phyloP scores from a whole-genome alignment of 2,329 filamentous ascomycete genomes.

The Nannizziopsis arthrosporioides region DNA sequence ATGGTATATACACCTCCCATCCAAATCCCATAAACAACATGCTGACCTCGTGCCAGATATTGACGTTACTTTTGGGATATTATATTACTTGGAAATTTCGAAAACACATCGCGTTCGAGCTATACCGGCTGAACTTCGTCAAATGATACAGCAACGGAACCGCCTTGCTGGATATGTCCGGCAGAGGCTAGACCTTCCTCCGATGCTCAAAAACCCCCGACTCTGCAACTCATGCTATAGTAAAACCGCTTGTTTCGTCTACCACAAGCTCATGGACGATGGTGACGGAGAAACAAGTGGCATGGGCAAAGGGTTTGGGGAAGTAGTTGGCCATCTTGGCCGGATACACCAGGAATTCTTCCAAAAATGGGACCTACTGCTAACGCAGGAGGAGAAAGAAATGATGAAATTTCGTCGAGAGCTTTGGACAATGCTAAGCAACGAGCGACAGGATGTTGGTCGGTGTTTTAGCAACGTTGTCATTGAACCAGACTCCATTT shows the following conservation, averaged over 20 bases:
- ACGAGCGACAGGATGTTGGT: slow-evolving; percentile 74
- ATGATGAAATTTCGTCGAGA: slow-evolving; percentile 77
- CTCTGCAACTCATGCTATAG: slow-evolving; percentile 83
- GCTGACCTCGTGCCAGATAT: slow-evolving; percentile 47
- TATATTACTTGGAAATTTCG: slow-evolving; percentile 91
- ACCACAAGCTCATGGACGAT: slow-evolving; percentile 79
- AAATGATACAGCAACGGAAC: slow-evolving; percentile 96
- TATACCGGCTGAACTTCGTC: slow-evolving; percentile 74
- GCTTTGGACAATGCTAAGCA: slow-evolving; percentile 90
- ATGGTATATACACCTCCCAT: slow-evolving; percentile 41
- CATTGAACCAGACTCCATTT: slow-evolving; percentile 64
- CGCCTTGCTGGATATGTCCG: slow-evolving; percentile 74
- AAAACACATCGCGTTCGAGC: slow-evolving; percentile 75
- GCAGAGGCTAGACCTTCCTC: slow-evolving; percentile 68
- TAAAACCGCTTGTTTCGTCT: slow-evolving; percentile 80
- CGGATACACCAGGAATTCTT: slow-evolving; percentile 71
- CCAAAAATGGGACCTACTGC: slow-evolving; percentile 80
- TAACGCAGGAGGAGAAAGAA: slow-evolving; percentile 91
- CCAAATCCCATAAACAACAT: neutral
- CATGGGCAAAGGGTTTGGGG: slow-evolving; percentile 68
- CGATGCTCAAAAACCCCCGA: slow-evolving; percentile 72
- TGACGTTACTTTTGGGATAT: slow-evolving; percentile 73
- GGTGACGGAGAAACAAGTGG: slow-evolving; percentile 72
- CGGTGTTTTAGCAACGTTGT: slow-evolving; percentile 82
- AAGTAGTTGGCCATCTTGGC: slow-evolving; percentile 66